phyloP scores from a whole-genome alignment of 2,329 filamentous ascomycete species.

The Alternaria novae-zelandiae region DNA sequence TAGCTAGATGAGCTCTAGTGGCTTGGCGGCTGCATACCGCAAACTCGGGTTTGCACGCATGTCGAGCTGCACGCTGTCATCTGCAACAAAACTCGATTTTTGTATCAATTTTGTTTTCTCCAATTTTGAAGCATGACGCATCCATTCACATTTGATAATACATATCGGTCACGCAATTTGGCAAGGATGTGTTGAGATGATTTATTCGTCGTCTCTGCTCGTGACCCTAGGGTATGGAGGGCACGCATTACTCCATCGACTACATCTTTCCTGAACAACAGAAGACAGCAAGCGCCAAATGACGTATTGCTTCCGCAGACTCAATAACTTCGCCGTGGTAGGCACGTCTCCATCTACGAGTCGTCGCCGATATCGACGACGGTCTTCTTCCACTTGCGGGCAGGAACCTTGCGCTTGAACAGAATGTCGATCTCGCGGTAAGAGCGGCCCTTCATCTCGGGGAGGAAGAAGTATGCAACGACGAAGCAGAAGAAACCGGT shows the following conservation, averaged over 20 bases:
- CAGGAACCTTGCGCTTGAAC: slow-evolving; percentile 55
- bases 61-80: neutral
- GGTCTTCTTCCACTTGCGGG: slow-evolving; percentile 64
- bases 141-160: neutral
- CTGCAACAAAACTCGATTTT: neutral
- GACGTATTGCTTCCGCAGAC: neutral
- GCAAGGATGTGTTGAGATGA: neutral
- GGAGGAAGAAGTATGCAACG: slow-evolving; percentile 58
- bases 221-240: neutral
- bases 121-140: accelerated
- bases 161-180: neutral
- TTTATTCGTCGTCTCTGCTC: neutral
- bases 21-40: neutral
- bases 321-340: neutral
- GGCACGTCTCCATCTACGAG: slow-evolving; percentile 56
- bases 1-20: neutral
- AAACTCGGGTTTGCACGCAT: no score
- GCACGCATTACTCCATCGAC: neutral
- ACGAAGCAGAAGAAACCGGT: slow-evolving; percentile 62
- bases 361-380: slow-evolving; percentile 65
- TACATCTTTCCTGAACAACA: neutral
- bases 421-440: slow-evolving; percentile 59
- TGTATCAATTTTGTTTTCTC: neutral
- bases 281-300: neutral
- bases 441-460: slow-evolving; percentile 62